phyloP scores from a whole-genome alignment of 2,329 filamentous ascomycete genomes.

The Claviceps humidiphila region DNA sequence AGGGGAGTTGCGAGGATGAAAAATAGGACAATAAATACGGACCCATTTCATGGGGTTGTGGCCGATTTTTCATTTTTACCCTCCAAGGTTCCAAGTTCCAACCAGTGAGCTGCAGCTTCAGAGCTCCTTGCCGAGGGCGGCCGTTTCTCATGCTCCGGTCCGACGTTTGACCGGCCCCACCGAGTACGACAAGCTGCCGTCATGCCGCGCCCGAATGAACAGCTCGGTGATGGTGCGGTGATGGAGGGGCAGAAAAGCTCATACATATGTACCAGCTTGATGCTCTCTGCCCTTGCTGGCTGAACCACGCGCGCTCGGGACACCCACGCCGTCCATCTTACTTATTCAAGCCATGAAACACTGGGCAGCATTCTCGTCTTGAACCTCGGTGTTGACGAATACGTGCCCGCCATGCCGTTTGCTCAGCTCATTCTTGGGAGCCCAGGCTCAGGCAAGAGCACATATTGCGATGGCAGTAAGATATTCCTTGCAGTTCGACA shows the following conservation, averaged over 20 bases:
- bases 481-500: not conserved
- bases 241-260: constrained; percentile 4
- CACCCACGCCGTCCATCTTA: not conserved
- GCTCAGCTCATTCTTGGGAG: constrained; percentile 82
- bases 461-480: constrained; percentile 89
- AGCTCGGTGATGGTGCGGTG: not conserved
- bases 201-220: not conserved
- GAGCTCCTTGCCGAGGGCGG: not conserved
- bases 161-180: not conserved
- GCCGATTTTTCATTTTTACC: constrained; percentile 1
- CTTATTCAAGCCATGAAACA: not conserved
- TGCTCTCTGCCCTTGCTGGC: not conserved
- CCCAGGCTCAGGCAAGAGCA: constrained; percentile 90
- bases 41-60: constrained; percentile 3
- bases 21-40: constrained; percentile 3
- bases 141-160: not conserved
- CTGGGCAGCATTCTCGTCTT: not conserved
- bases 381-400: not conserved
- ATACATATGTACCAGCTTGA: too few relatives aligned
- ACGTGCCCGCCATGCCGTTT: constrained; percentile 37
- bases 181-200: not conserved
- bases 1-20: constrained; percentile 5
- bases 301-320: not conserved
- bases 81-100: not conserved
- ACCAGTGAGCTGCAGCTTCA: not conserved